phyloP scores from a whole-genome alignment of 139 green algal genomes.

The Chlorella sorokiniana region DNA sequence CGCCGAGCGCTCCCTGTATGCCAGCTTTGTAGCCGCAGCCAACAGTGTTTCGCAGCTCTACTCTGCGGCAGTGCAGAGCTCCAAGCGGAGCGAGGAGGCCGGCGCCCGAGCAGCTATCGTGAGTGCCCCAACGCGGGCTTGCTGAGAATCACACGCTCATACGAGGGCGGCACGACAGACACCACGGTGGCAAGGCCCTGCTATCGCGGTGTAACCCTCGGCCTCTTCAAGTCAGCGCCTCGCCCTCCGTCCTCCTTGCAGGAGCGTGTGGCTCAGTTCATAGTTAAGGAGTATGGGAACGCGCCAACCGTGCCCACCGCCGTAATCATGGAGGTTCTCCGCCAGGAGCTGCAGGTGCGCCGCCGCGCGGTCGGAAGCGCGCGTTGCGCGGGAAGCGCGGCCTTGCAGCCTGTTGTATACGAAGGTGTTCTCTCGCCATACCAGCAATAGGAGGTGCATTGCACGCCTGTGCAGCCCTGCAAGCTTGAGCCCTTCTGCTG shows the following conservation, averaged over 20 bases:
- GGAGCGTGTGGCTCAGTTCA: slow-evolving; percentile 62
- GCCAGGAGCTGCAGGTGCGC: slow-evolving; percentile 75
- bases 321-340: slow-evolving; percentile 64
- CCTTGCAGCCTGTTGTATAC: no score
- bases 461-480: no score
- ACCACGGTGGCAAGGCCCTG: no score
- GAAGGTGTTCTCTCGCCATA: no score
- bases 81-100: slow-evolving; percentile 49
- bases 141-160: neutral
- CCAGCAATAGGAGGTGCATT: no score
- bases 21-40: slow-evolving; percentile 65
- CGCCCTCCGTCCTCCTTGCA: slow-evolving; percentile 10
- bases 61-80: slow-evolving; percentile 59
- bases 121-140: slow-evolving; percentile 13
- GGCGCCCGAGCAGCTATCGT: slow-evolving; percentile 66
- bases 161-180: no score
- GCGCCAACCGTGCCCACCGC: slow-evolving; percentile 57
- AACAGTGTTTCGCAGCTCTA: slow-evolving; percentile 74
- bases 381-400: no score
- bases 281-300: slow-evolving; percentile 58
- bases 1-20: slow-evolving; percentile 58
- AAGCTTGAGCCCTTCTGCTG: no score
- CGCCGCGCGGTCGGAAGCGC: neutral
- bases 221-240: neutral
- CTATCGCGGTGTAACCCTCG: no score